Conservation (phyloP, 2,329 filamentous ascomycete species). For the Cladosporium cucumerinum region DNA sequence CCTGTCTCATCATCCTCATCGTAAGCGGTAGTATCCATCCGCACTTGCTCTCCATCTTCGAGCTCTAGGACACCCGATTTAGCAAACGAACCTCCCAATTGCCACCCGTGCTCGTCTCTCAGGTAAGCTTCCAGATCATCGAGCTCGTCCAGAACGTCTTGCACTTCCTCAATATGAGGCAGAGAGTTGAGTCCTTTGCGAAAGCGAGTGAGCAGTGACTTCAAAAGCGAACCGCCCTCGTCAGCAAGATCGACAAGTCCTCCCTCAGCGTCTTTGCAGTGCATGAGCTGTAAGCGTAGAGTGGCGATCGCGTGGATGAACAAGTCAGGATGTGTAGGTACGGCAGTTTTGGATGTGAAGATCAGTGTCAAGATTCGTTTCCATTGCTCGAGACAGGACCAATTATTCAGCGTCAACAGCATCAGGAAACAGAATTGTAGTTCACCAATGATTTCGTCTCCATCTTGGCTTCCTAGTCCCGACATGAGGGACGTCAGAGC, state of each 20-base stretch:
- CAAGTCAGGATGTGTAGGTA: conserved; percentile 47
- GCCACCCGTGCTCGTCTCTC: conserved; percentile 56
- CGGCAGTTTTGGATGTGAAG: conserved; percentile 54
- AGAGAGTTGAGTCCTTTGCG: conserved; percentile 50
- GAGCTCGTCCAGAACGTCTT: conserved; percentile 51
- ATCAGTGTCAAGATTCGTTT: conserved; percentile 56
- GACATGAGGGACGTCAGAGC: conserved; percentile 53
- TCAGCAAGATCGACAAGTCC: conserved; percentile 59
- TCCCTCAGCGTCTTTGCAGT: conserved; percentile 58
- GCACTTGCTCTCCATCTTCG: conserved; percentile 62
- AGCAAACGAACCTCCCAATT: conserved; percentile 53
- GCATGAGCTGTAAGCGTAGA: conserved; percentile 52
- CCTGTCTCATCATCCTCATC: conserved; percentile 63
- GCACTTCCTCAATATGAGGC: conserved; percentile 39
- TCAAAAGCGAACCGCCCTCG: conserved; percentile 50
- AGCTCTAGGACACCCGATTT: conserved; percentile 57
- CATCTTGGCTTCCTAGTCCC: conserved; percentile 32
- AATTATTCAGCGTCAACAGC: conserved; percentile 62
- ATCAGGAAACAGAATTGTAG: conserved; percentile 62
- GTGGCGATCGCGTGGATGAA: conserved; percentile 52
- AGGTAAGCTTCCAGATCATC: conserved; percentile 55
- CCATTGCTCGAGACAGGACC: conserved; percentile 65
- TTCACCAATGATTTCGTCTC: conserved; percentile 50
- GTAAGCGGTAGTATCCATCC: conserved; percentile 48
- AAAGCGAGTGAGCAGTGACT: conserved; percentile 52